Evolutionary conservation across 495 filamentous ascomycete genomes (phyloP), one percentile per base, ranked within the genome.

Genomic region (Daldinia grandis): DNA sequence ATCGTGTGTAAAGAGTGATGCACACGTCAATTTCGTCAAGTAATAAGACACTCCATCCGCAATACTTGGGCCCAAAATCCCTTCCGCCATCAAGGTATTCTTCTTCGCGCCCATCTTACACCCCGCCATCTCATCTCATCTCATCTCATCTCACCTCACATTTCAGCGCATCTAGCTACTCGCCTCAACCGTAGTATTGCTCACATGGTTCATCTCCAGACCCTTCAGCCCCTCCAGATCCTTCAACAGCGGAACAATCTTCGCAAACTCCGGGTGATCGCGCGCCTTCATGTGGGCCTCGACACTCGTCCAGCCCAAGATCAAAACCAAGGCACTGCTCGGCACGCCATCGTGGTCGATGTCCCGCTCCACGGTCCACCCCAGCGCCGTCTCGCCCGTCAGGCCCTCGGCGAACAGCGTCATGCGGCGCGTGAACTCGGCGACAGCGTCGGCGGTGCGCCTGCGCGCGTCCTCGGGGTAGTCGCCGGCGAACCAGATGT

Each of bases 261-360:
- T 71, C 9, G 58, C 65, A 69, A 89, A 90, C 19, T 72, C 77
- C 57, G 82, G 70, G 14, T 81, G 82, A 60, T 81, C 78, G 58
- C 83, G 81, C 25, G 79, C 84, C 63, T 74, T 63, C 76, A 77
- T 73, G 74, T 89, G 87, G 62, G 77, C 78, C 37, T 89, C 86
- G 9, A 84, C 75, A 65, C 79, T 86, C 21, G 82, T 79, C 87
- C 88, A 91, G 3, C 87, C 88, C 28, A 86, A 42, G 15, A 64
- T 76, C 31, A 83, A 62, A 0, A 87, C 66, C 44, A 78, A 73
- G 53, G 79, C 70, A 37, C 79, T 78, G 21, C 80, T 80, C 68
- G 79, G 75, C 24, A 78, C 82, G 64, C 76, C 81, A 58, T 81
- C 78, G 0, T 78, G 82, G 37, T 78, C 68, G 12, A 85, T 81